A percentile compares a stretch with the other conserved stretches of the same genome.
These are phyloP conservation scores for Magnusiomyces starmeri DNA, from an alignment of 1,139 yeast species.

Conservation along the genomic window DNA sequence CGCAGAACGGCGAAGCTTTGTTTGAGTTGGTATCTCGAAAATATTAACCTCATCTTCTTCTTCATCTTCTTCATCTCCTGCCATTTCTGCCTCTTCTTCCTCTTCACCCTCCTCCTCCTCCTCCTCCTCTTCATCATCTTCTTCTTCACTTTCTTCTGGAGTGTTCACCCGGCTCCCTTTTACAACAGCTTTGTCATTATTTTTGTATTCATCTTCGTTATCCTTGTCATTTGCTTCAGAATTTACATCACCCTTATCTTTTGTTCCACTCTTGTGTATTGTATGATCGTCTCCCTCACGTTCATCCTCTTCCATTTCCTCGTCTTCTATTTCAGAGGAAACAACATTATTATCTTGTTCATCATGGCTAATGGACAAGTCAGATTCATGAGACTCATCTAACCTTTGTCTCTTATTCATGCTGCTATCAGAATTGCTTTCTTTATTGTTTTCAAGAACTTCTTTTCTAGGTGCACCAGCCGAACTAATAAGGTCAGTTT, in stretches of 20 bases:
- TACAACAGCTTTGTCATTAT: background rate
- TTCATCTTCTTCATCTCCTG: background rate
- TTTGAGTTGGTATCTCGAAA: background rate
- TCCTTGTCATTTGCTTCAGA: background rate
- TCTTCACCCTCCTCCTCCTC: background rate
- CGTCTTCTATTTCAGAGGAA: too few species aligned
- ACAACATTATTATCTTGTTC: background rate
- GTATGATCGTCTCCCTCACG: background rate
- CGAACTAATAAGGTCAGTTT: too few species aligned
- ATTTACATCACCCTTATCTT: background rate
- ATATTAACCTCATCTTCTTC: background rate
- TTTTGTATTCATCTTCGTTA: background rate
- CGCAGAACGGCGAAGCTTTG: constrained; percentile 1
- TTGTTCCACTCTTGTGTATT: background rate
- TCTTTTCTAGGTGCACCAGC: too few species aligned
- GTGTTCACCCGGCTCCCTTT: too few species aligned
- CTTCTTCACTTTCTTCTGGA: background rate
- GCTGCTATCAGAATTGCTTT: too few species aligned
- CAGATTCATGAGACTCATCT: background rate
- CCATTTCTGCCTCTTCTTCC: background rate
- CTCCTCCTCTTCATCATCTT: background rate
- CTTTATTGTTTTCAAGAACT: too few species aligned
- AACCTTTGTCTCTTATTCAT: background rate
- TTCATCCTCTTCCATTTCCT: too few species aligned
- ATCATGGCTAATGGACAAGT: background rate